These are phyloP conservation scores for Verticillium nonalfalfae DNA, from an alignment of 2,329 filamentous ascomycete genomes.

Conservation along the genomic window DNA sequence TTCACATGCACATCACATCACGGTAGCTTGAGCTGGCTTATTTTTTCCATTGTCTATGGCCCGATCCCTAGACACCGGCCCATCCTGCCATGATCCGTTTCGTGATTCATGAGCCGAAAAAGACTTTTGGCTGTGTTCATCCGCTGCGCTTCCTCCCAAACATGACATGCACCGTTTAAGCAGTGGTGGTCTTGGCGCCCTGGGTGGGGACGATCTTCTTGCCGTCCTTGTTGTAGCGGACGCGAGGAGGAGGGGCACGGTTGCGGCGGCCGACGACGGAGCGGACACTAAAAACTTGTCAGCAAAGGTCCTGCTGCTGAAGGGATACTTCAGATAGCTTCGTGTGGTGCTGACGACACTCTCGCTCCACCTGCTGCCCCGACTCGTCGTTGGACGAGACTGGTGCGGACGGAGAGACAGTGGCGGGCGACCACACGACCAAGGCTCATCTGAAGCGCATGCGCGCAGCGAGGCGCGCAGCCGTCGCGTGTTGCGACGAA, in stretches of 20 bases:
- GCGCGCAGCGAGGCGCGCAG: slow-evolving; percentile 36
- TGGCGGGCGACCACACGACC: slow-evolving; percentile 21
- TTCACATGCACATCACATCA: neutral
- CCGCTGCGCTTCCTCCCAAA: slow-evolving; percentile 1
- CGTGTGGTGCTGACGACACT: neutral
- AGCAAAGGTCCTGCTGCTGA: neutral
- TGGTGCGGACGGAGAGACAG: neutral
- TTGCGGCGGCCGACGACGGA: slow-evolving; percentile 96
- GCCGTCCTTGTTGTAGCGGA: slow-evolving; percentile 99
- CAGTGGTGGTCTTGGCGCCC: slow-evolving; percentile 52
- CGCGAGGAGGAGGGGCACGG: slow-evolving; percentile 93
- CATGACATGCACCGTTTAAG: neutral
- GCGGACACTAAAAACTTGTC: slow-evolving; percentile 71
- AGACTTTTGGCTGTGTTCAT: slow-evolving; percentile 2
- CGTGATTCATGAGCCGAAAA: slow-evolving; percentile 3
- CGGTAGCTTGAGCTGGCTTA: neutral
- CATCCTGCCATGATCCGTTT: slow-evolving; percentile 4
- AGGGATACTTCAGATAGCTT: neutral
- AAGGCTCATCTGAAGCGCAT: slow-evolving; percentile 55
- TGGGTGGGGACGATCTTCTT: slow-evolving; percentile 97
- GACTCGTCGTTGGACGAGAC: neutral
- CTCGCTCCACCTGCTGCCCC: neutral
- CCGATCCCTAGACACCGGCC: slow-evolving; percentile 4
- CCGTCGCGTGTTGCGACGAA: slow-evolving; percentile 55
- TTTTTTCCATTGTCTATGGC: neutral